Evolutionary conservation across 169 alveolate genomes (phyloP).

Genomic region (Ichthyophthirius multifiliis): DNA sequence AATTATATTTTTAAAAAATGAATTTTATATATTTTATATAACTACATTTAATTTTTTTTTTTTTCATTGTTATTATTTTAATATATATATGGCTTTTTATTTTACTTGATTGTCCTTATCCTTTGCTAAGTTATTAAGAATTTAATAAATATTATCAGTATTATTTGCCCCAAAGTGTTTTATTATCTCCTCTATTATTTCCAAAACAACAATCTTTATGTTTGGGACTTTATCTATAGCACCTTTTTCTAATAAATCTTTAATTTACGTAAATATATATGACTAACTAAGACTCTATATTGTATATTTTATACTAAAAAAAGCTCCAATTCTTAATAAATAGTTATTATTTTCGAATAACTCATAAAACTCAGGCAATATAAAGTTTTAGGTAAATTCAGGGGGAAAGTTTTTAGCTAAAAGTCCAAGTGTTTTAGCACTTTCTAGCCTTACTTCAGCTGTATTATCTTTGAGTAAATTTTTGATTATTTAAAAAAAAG

Average conservation of each 20-base stretch:
- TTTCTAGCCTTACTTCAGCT: background rate
- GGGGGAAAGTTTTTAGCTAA: background rate
- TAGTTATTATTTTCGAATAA: background rate
- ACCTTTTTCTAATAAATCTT: background rate
- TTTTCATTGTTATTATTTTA: no score
- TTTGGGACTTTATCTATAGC: background rate
- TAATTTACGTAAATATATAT: background rate
- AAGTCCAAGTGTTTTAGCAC: background rate
- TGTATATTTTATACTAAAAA: background rate
- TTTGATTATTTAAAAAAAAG: background rate
- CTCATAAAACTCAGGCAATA: background rate
- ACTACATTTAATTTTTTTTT: no score
- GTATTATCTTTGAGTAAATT: background rate
- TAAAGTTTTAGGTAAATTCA: background rate
- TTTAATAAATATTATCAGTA: no score
- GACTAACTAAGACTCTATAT: background rate
- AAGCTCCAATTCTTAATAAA: background rate
- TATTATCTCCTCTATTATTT: slow-evolving; percentile 2
- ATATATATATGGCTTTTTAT: no score
- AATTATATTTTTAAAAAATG: no score
- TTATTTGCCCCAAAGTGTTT: no score
- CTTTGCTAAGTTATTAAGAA: no score
- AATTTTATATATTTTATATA: no score
- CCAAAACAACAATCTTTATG: background rate
- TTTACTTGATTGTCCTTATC: no score